Evolutionary conservation across 345 rosid species (phyloP).

Genomic region (Capsella bursapastoris): DNA sequence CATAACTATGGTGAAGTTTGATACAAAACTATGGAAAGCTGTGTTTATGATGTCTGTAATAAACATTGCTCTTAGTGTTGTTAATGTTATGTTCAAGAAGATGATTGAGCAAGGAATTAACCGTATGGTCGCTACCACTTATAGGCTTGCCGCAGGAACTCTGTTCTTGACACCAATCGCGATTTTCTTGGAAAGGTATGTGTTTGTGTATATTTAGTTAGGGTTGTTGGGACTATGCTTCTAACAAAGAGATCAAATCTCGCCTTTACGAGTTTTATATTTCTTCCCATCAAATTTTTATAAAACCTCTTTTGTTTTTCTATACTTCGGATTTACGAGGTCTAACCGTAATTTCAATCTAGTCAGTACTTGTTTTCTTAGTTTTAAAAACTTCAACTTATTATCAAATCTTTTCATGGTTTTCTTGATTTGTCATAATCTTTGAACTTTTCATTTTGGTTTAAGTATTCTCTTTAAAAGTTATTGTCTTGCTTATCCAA

Average conservation of each 20-base stretch:
- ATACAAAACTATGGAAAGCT: slow-evolving; percentile 56
- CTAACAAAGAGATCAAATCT: too few species aligned
- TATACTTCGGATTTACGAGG: too few species aligned
- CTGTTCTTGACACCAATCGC: slow-evolving; percentile 71
- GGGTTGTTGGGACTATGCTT: not conserved
- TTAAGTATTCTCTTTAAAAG: not conserved
- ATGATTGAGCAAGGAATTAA: slow-evolving; percentile 63
- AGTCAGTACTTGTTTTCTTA: slow-evolving; percentile 3
- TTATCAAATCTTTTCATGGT: not conserved
- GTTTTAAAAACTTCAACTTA: not conserved
- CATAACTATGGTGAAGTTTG: slow-evolving; percentile 44
- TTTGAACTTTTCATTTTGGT: not conserved
- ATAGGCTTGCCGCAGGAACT: slow-evolving; percentile 63
- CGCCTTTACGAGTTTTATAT: too few species aligned
- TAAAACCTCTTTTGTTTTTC: too few species aligned
- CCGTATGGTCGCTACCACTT: slow-evolving; percentile 67
- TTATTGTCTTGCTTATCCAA: slow-evolving; percentile 14
- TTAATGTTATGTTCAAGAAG: slow-evolving; percentile 67
- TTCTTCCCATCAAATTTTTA: too few species aligned
- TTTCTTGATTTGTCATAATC: slow-evolving; percentile 1
- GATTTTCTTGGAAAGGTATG: slow-evolving; percentile 70
- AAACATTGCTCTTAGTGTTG: slow-evolving; percentile 61
- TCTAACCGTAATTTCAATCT: not conserved
- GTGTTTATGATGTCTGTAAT: slow-evolving; percentile 57
- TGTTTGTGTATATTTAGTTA: slow-evolving; percentile 2